Conservation (phyloP, 2,329 filamentous ascomycete genomes). For the Truncatella angustata region DNA sequence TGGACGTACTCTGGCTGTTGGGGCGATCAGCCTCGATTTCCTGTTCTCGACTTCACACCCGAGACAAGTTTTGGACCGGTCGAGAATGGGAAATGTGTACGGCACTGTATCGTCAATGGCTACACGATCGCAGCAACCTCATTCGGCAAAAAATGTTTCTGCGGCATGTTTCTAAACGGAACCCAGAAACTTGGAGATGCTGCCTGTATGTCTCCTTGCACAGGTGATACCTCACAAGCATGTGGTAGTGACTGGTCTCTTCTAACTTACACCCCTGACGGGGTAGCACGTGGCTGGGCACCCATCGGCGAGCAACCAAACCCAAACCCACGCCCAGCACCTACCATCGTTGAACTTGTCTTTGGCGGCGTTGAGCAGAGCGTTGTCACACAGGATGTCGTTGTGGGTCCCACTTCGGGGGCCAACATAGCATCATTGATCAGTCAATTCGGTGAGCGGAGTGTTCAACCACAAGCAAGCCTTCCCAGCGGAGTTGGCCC, state of each 20-base stretch:
- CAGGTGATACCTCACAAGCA: conserved; percentile 42
- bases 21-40: conserved; percentile 23
- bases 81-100: conserved; percentile 38
- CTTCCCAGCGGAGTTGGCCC: conserved; percentile 19
- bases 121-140: conserved; percentile 48
- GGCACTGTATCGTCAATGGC: conserved; percentile 44
- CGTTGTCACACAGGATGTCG: conserved; percentile 19
- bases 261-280: conserved; percentile 41
- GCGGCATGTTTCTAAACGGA: conserved; percentile 38
- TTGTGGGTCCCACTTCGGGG: conserved; percentile 21
- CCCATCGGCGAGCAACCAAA: conserved; percentile 25
- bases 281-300: conserved; percentile 31
- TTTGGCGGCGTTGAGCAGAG: conserved; percentile 25
- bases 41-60: conserved; percentile 18
- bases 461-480: conserved; percentile 20
- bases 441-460: conserved; percentile 20
- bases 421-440: conserved; percentile 17
- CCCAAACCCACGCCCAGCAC: conserved; percentile 20
- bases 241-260: conserved; percentile 51
- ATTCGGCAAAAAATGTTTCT: conserved; percentile 47
- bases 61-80: conserved; percentile 15
- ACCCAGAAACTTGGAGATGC: conserved; percentile 41
- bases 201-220: conserved; percentile 47
- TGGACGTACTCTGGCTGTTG: conserved; percentile 31
- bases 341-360: conserved; percentile 20